Base-by-base conservation (phyloP, 139 green algal species). In the Volvox africanus region DNA sequence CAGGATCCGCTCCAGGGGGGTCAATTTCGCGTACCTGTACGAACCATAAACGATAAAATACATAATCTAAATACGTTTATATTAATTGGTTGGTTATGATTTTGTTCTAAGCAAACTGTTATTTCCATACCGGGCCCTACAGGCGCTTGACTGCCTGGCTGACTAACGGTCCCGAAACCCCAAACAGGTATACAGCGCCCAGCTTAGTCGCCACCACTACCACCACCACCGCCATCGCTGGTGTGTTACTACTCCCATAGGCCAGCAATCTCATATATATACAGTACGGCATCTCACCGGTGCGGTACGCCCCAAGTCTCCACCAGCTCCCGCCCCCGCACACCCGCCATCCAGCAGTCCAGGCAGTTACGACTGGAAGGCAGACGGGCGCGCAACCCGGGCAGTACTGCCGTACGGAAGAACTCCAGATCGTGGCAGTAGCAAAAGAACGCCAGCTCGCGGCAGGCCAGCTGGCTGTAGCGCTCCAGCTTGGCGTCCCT, bases 401-500 rank as follows among this genome's bases (percentile, higher is more conserved):
- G 80, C 44, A 86, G 50, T 18, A 86, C 22, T 44, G 17, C 50
- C 50, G 22, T 28, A 17, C 28, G 80, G 55, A 86, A 86, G 28
- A 86, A 86, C 18, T 24, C 26, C 0, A 24, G 80, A 44, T 86
- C 80, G 80, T 73, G 80, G 80, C 80, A 73, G 80, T 86, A 86
- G 26, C 50, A 73, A 44, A 86, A 86, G 80, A 86, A 73, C 28
- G 80, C 50, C 80, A 86, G 80, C 80, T 86, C 80, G 17, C 80
- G 80, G 55, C 80, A 73, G 6, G 80, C 80, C 12, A 86, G 50
- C 50, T 86, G 50, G 80, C 80, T 44, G 80, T 86, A 86, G 50
- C 50, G 55, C 50, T 86, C 26, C 2, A 86, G 12, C 80, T 86
- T 86, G 26, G 50, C 50, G 16, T 28, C 19, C 20, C 80, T 86